Base-by-base conservation (phyloP, 78 protist genomes). In the Blattamonas nauphoetae region DNA sequence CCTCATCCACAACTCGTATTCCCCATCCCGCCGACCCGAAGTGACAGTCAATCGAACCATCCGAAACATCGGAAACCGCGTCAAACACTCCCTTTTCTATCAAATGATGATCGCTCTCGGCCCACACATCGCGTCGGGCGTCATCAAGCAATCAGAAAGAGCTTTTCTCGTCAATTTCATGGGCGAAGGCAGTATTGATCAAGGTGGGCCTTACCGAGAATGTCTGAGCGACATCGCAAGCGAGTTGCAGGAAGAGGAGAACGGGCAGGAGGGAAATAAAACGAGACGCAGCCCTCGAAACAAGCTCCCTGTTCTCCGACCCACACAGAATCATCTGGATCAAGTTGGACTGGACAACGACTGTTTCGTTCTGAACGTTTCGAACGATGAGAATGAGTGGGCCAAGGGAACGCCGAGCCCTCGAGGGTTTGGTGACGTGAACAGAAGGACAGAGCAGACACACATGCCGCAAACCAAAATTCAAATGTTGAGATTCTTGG, bases 121-220 rank as follows among this genome's bases (percentile, higher is more conserved):
- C 83, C 6, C 83, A 11, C 21, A 21, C 43, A 79, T 21, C 41
- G 83, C 83, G 6, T 6, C 83, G 29, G 83, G 43, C 41, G 6
- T 5, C 83, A 33, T 6, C 41, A 11, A 5, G 6, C 32, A 4
- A 38, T 11, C 45, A n/a, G 71, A 79, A 4, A 4, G 41, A 6
- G 83, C 83, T 5, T 79, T 79, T 11, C 33, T 5, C 29, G 83
- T 79, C 41, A 36, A 79, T 6, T 79, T 79, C 83, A 21, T 79
- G 41, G 83, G 83, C 33, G 83, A 79, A 21, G 83, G 83, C 33
- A 21, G 43, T 21, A 79, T 11, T 21, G 83, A 79, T 21, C 45
- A n/a, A 5, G 83, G 83, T 21, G 83, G 83, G 83, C 83, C 83
- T 5, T 79, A 79, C 41, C 83, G 83, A 4, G 83, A 79, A 21